Evolutionary conservation across 1,284 basidiomycete species (phyloP).

Genomic region (Calocybe gambosa): DNA sequence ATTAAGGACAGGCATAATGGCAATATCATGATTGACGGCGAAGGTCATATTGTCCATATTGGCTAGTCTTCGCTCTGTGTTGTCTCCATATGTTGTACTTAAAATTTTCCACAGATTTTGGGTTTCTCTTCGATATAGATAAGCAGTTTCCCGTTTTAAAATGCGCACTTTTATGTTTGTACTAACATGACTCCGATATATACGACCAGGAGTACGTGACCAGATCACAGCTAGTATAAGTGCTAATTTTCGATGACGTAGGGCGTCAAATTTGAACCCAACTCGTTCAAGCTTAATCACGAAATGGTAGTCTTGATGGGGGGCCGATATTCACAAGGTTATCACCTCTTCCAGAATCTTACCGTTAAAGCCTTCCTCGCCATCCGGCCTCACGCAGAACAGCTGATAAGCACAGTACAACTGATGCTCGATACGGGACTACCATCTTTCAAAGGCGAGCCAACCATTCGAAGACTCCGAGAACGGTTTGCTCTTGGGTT

Average conservation of each 20-base stretch:
- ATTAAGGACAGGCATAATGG: slow-evolving; percentile 98
- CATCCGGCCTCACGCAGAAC: slow-evolving; percentile 85
- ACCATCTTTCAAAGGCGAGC: slow-evolving; percentile 95
- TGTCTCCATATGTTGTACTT: background rate
- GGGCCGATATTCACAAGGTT: slow-evolving; percentile 88
- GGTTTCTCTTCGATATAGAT: slow-evolving; percentile 98
- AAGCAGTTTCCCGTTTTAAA: slow-evolving; percentile 35
- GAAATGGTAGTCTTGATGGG: slow-evolving; percentile 99
- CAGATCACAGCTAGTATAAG: background rate
- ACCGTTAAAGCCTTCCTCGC: slow-evolving; percentile 96
- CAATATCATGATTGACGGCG: slow-evolving; percentile 98
- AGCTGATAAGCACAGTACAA: slow-evolving; percentile 83
- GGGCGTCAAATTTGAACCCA: slow-evolving; percentile 97
- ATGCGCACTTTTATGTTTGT: slow-evolving; percentile 2
- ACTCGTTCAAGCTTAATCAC: slow-evolving; percentile 95
- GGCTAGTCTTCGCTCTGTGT: slow-evolving; percentile 38
- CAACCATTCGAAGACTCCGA: slow-evolving; percentile 80
- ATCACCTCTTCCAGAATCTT: slow-evolving; percentile 88
- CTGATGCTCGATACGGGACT: slow-evolving; percentile 95
- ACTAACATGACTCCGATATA: slow-evolving; percentile 23
- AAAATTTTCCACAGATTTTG: slow-evolving; percentile 72
- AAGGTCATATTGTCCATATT: slow-evolving; percentile 94
- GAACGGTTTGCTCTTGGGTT: slow-evolving; percentile 85
- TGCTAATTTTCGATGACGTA: slow-evolving; percentile 23
- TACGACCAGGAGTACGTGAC: slow-evolving; percentile 62